These are phyloP conservation scores for Cryptosporidium viatorum DNA, from an alignment of 169 alveolate species.

Conservation along the genomic window DNA sequence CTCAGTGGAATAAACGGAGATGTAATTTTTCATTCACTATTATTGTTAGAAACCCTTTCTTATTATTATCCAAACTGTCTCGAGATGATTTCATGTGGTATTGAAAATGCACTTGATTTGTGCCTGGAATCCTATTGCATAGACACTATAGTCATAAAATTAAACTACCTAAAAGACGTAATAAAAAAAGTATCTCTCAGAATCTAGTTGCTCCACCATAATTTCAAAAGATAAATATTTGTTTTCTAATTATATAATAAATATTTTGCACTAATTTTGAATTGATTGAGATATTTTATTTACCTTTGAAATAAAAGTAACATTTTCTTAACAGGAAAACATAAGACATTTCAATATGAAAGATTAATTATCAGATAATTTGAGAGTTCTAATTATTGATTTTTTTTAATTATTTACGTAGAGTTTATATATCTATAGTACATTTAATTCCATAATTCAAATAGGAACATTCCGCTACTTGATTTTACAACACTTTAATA, in stretches of 20 bases:
- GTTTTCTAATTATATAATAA: not conserved
- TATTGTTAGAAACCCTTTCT: slow-evolving; percentile 56
- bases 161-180: slow-evolving; percentile 32
- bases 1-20: slow-evolving; percentile 49
- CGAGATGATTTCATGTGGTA: slow-evolving; percentile 61
- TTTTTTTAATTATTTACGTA: not conserved
- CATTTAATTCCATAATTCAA: not conserved
- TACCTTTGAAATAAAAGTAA: not conserved
- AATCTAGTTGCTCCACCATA: not conserved
- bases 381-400: not conserved
- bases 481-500: not conserved
- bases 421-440: not conserved
- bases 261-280: not conserved
- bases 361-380: not conserved
- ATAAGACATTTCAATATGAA: not conserved
- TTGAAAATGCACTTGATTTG: slow-evolving; percentile 55
- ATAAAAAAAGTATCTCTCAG: slow-evolving; percentile 8
- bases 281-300: no score
- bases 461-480: not conserved
- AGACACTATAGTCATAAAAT: slow-evolving; percentile 49
- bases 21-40: slow-evolving; percentile 29
- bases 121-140: slow-evolving; percentile 27
- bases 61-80: slow-evolving; percentile 62
- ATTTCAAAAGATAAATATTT: not conserved
- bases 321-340: not conserved